Percentiles rank a stretch among this genome's conserved stretches.
Conservation (phyloP, 768 basidiomycete species). For the Steccherinum ochraceum region DNA sequence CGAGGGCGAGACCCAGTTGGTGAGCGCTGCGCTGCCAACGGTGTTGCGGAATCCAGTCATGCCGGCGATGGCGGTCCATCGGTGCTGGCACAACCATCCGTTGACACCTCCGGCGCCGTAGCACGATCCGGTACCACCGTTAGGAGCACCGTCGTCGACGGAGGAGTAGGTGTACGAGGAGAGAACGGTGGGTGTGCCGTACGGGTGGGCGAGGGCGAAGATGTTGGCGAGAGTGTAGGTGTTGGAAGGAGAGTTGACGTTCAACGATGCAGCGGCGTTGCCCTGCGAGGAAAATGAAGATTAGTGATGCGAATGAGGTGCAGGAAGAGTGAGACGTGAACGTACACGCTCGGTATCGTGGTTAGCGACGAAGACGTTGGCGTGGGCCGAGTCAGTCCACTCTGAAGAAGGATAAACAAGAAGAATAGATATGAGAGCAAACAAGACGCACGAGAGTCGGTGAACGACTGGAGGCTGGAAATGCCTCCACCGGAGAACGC, state of each 20-base stretch:
- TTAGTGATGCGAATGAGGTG: background rate
- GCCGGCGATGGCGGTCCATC: conserved; percentile 48
- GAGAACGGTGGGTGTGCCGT: conserved; percentile 58
- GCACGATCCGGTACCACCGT: conserved; percentile 48
- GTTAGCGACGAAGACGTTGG: conserved; percentile 64
- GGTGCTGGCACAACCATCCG: conserved; percentile 67
- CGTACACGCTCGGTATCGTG: conserved; percentile 61
- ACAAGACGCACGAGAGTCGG: conserved; percentile 35
- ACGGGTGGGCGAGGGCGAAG: conserved; percentile 62
- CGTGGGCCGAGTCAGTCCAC: conserved; percentile 46
- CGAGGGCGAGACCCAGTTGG: conserved; percentile 52
- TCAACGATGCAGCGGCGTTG: conserved; percentile 36
- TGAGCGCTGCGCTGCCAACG: conserved; percentile 44
- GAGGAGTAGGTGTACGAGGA: conserved; percentile 48
- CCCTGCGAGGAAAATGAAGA: background rate
- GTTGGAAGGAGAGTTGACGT: conserved; percentile 55
- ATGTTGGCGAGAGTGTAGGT: conserved; percentile 53
- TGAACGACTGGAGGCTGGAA: conserved; percentile 43
- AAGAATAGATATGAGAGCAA: background rate
- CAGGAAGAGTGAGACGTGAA: conserved; percentile 4
- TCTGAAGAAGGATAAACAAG: conserved; percentile 27
- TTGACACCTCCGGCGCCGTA: conserved; percentile 40
- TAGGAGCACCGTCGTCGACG: conserved; percentile 53
- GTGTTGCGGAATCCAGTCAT: conserved; percentile 58
- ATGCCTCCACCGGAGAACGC: conserved; percentile 50